Evolutionary conservation across 345 rosid genomes (phyloP).

Genomic region (Brassica nigra): DNA sequence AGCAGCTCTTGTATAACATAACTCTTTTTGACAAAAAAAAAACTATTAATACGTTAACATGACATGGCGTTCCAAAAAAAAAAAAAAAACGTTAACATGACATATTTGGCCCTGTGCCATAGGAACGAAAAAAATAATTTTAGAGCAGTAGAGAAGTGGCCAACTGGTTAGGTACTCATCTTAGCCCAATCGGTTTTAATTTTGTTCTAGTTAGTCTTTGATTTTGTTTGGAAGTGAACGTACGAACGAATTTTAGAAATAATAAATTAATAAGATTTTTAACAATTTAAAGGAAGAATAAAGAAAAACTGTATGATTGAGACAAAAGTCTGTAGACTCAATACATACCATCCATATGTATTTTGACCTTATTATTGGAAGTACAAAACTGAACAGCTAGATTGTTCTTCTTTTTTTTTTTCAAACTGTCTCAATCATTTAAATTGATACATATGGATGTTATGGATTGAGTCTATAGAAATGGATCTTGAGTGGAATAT

Average conservation of each 20-base stretch:
- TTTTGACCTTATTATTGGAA: slow-evolving; percentile 6
- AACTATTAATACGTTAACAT: background rate
- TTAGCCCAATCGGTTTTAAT: background rate
- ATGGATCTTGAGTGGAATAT: slow-evolving; percentile 27
- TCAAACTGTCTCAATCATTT: background rate
- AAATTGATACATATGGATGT: background rate
- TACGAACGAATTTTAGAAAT: background rate
- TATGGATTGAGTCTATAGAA: background rate
- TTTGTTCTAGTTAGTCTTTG: background rate
- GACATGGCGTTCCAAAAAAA: background rate
- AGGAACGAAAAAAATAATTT: background rate
- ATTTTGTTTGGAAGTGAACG: background rate
- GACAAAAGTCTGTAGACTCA: slow-evolving; percentile 1
- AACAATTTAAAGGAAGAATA: background rate
- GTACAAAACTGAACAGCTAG: background rate
- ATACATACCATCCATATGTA: slow-evolving; percentile 17
- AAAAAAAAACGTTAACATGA: background rate
- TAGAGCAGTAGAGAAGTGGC: background rate
- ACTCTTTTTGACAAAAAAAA: background rate
- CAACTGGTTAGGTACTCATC: background rate
- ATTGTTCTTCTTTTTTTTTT: background rate
- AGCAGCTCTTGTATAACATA: background rate
- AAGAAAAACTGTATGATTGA: background rate
- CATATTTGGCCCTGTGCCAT: background rate
- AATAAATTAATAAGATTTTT: background rate